Evolutionary conservation across 2,329 filamentous ascomycete species (phyloP), one percentile per base, ranked within the genome.

Genomic region (Sporothrix inflata): DNA sequence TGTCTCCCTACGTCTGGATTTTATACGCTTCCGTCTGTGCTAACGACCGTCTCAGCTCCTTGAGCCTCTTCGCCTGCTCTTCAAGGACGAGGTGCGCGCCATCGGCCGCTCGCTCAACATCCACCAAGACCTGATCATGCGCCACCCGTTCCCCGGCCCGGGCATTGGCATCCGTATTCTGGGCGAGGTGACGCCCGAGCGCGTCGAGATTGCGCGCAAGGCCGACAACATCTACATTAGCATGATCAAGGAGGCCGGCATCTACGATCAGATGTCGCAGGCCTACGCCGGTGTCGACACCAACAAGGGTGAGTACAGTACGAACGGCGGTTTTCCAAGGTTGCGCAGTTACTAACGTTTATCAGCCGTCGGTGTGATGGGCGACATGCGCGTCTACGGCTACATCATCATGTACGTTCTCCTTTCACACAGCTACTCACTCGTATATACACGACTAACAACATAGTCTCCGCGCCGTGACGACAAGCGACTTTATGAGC

Each of bases 161-260:
- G 87, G 82, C 69, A 89, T 97, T 74, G 93, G 88, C 16, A 92
- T 96, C 76, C 87, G 93, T 70, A 91, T 97, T 73, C 84, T 97
- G 0, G 94, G 94, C 47, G 94, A 97, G 76, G 90, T 97, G 16
- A 97, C 93, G 1, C 86, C 85, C 1, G 92, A 94, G 79, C 88
- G 91, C 55, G 91, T 97, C 19, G 88, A 89, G 71, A 96, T 97
- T 75, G 93, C 89, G 1, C 84, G 92, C n/a, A 85, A 92, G 79
- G 92, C 92, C 1, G 93, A 94, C 77, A 79, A 89, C 78, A 94
- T 95, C 78, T 94, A 92, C 82, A 94, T 94, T 76, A 85, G 86
- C 74, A 90, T 91, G 86, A 94, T 95, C 82, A 85, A 84, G 77
- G 87, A 88, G 71, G 91, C 91, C 0, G 92, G 92, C 12, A 81